phyloP scores from a whole-genome alignment of 2,329 filamentous ascomycete species.

The Pseudogymnoascus pannorum region DNA sequence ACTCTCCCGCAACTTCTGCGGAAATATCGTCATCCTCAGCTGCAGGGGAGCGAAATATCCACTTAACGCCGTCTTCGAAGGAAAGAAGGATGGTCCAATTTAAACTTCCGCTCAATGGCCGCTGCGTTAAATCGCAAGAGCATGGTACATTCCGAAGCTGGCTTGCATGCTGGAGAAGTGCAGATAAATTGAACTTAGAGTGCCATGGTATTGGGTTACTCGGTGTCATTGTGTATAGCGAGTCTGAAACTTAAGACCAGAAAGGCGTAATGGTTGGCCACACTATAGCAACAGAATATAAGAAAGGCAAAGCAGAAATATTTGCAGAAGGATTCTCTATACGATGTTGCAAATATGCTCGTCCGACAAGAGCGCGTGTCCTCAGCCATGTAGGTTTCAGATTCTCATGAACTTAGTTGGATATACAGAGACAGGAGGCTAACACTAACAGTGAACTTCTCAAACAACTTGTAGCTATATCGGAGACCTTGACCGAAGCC shows the following conservation, averaged over 20 bases:
- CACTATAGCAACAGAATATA: too few relatives aligned
- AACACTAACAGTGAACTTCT: conserved; percentile 8
- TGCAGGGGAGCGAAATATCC: conserved; percentile 15
- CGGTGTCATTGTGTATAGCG: conserved; percentile 6
- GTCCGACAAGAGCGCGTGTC: not conserved
- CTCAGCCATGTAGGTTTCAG: conserved; percentile 4
- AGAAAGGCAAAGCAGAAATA: too few relatives aligned
- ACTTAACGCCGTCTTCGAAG: conserved; percentile 16
- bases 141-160: conserved; percentile 14
- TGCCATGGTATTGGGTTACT: conserved; percentile 8
- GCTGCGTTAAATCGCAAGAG: conserved; percentile 11
- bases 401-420: not conserved
- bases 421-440: not conserved
- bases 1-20: conserved; percentile 6
- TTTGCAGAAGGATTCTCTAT: too few relatives aligned
- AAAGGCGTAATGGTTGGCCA: too few relatives aligned
- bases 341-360: conserved; percentile 4
- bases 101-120: conserved; percentile 11
- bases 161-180: conserved; percentile 11
- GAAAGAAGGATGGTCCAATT: conserved; percentile 16
- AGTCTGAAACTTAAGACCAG: too few relatives aligned
- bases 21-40: not conserved
- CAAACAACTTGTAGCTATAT: not conserved
- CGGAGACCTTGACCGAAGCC: not conserved
- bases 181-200: conserved; percentile 10